Evolutionary conservation across 192 early-diverging fungal genomes (phyloP).

Genomic region (Thamnidium elegans): DNA sequence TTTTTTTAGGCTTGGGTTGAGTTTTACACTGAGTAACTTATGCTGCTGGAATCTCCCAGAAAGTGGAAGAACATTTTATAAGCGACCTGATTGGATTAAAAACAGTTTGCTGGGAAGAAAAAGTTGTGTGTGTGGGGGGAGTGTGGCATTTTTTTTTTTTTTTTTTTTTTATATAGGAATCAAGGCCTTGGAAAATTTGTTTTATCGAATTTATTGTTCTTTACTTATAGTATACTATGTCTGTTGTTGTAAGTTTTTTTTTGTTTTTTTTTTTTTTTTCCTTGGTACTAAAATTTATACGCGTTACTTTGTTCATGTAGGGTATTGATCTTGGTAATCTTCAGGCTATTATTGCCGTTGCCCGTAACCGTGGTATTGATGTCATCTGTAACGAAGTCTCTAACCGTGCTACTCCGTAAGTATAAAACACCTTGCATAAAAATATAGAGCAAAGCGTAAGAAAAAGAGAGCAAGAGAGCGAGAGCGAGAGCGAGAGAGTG

Average conservation of each 20-base stretch:
- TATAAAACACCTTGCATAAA: conserved; percentile 11
- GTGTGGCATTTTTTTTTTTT: too few species aligned
- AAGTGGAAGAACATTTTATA: too few species aligned
- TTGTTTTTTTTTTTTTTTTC: background rate
- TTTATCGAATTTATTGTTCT: conserved; percentile 4
- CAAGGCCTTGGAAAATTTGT: background rate
- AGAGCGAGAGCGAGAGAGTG: too few species aligned
- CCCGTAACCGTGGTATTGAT: conserved; percentile 97
- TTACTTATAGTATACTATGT: conserved; percentile 13
- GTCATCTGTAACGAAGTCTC: conserved; percentile 96
- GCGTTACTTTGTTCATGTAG: conserved; percentile 2
- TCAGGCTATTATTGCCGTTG: conserved; percentile 94
- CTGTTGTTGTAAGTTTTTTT: conserved; percentile 22
- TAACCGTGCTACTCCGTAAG: conserved; percentile 92
- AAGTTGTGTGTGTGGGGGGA: too few species aligned
- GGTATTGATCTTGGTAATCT: conserved; percentile 98
- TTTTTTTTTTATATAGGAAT: background rate
- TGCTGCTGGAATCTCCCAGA: too few species aligned
- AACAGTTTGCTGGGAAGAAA: too few species aligned
- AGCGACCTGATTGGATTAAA: too few species aligned
- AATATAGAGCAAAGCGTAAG: too few species aligned
- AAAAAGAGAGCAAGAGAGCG: too few species aligned
- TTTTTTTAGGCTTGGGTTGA: too few species aligned
- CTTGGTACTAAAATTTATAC: background rate
- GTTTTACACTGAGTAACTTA: too few species aligned